Conservation (phyloP, 352 stramenopile genomes). For the Globisporangium irregulare region DNA sequence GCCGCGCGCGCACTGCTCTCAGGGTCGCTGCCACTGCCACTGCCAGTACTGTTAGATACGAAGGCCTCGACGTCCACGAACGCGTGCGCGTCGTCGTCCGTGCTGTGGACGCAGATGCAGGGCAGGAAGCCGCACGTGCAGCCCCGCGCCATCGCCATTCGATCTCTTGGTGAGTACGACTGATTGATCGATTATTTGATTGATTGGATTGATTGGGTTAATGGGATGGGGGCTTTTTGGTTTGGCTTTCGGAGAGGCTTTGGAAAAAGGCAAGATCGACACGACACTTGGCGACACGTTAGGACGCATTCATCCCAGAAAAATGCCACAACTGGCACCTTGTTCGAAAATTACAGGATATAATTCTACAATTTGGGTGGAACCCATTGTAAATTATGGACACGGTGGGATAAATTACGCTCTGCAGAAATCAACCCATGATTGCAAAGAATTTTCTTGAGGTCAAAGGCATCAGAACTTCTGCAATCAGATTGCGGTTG, state of each 20-base stretch:
- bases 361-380: no score
- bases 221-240: neutral
- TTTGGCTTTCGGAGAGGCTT: neutral
- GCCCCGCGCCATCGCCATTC: conserved; percentile 14
- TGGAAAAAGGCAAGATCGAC: neutral
- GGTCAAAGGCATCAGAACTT: no score
- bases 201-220: neutral
- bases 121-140: conserved; percentile 68
- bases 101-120: conserved; percentile 61
- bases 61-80: conserved; percentile 8
- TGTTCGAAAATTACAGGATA: no score
- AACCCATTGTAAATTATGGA: no score
- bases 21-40: neutral
- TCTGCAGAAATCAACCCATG: no score
- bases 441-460: no score
- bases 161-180: neutral
- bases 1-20: conserved; percentile 5
- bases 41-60: neutral
- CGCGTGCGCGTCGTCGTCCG: conserved; percentile 20
- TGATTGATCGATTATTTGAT: neutral
- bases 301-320: no score
- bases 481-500: no score
- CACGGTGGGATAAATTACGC: no score
- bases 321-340: no score
- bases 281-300: neutral